Conservation (phyloP, 2,329 filamentous ascomycete genomes). For the Elsinoe necatrix region DNA sequence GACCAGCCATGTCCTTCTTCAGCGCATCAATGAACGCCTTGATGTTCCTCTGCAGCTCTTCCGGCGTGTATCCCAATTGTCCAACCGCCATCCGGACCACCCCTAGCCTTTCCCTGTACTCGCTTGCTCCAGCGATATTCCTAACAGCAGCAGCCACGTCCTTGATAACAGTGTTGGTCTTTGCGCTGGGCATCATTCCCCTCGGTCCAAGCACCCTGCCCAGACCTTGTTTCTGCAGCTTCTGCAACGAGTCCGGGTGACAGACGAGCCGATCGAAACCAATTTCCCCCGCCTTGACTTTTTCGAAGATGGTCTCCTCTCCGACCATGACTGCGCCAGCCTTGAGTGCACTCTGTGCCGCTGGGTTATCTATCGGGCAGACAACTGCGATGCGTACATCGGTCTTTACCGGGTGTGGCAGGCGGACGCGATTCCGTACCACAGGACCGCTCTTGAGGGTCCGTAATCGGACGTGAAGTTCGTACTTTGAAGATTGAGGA, state of each 20-base stretch:
- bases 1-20: slow-evolving; percentile 63
- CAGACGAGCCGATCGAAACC: slow-evolving; percentile 86
- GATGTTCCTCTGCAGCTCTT: slow-evolving; percentile 78
- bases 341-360: slow-evolving; percentile 62
- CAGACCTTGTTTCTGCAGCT: slow-evolving; percentile 71
- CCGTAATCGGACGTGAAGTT: slow-evolving; percentile 72
- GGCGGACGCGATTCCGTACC: slow-evolving; percentile 75
- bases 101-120: slow-evolving; percentile 79
- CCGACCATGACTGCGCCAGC: slow-evolving; percentile 78
- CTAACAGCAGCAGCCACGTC: slow-evolving; percentile 67
- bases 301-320: slow-evolving; percentile 75
- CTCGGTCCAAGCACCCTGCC: slow-evolving; percentile 77
- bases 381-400: slow-evolving; percentile 86
- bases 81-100: slow-evolving; percentile 86
- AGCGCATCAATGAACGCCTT: slow-evolving; percentile 65
- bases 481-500: slow-evolving; percentile 72
- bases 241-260: slow-evolving; percentile 67
- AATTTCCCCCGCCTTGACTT: slow-evolving; percentile 66
- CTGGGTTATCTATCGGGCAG: slow-evolving; percentile 69
- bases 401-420: slow-evolving; percentile 84
- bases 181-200: slow-evolving; percentile 84
- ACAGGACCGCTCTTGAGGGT: slow-evolving; percentile 79
- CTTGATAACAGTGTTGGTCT: slow-evolving; percentile 79
- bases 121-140: slow-evolving; percentile 73
- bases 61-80: slow-evolving; percentile 78